A percentile compares a stretch with the other conserved stretches of the same genome.
Conservation (phyloP, 192 early-diverging fungal species). For the Podochytrium sp. region DNA sequence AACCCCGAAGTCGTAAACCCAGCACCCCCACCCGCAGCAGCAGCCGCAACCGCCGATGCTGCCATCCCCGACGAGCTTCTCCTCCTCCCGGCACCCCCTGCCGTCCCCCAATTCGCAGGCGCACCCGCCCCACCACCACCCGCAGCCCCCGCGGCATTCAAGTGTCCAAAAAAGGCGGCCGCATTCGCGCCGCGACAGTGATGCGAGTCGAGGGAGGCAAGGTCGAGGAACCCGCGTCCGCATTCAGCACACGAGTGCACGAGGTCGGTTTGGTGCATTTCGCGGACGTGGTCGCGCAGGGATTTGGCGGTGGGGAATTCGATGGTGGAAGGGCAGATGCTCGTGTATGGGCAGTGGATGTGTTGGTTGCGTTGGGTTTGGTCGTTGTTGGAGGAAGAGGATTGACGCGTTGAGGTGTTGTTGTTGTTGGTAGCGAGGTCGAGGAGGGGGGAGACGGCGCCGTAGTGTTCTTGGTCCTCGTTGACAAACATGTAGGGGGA, state of each 20-base stretch:
- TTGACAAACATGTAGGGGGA: not conserved
- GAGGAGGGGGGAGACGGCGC: not conserved
- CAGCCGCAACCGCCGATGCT: not conserved
- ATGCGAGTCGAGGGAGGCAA: not conserved
- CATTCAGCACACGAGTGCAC: constrained; percentile 16
- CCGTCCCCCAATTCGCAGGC: not conserved
- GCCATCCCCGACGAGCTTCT: not conserved
- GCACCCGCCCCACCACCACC: not conserved
- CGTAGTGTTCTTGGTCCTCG: not conserved
- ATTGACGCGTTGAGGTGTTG: not conserved
- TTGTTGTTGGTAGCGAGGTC: not conserved
- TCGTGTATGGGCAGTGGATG: constrained; percentile 3
- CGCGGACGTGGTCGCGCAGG: constrained; percentile 20
- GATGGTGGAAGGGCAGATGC: not conserved
- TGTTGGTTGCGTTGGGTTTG: too few relatives aligned
- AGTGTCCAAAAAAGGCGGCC: not conserved
- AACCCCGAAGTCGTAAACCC: too few relatives aligned
- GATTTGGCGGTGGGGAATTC: constrained; percentile 12
- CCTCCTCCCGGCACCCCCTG: not conserved
- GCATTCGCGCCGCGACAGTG: not conserved
- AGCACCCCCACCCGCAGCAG: not conserved
- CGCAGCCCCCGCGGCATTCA: not conserved
- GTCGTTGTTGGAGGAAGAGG: not conserved
- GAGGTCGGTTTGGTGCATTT: constrained; percentile 19
- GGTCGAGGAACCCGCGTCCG: constrained; percentile 19